Evolutionary conservation across 2,329 filamentous ascomycete species (phyloP), one percentile per base, ranked within the genome.

Genomic region (Xylariomycetidae sp.): DNA sequence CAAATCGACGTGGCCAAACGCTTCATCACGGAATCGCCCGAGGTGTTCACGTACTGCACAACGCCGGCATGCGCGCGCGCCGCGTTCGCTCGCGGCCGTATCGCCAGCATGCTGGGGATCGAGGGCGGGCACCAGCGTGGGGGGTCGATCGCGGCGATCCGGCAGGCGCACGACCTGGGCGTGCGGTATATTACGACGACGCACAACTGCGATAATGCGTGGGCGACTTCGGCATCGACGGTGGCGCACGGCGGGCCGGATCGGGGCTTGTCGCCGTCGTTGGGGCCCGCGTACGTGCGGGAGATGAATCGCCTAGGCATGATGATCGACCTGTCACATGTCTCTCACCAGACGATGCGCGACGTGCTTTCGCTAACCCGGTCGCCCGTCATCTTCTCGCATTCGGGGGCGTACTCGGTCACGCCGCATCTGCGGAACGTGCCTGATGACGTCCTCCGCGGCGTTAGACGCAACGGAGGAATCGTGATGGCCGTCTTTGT

Each of bases 401-500:
- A 59, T 28, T 56, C 53, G 4, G 47, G 48, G 2, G 49, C 49
- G 8, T 51, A 51, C 33, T 30, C 44, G 14, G 15, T 54, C 16
- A 43, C 45, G 19, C 32, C 50, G 6, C 56, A 63, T 38, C 45
- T 54, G 5, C 55, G 64, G 4, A 63, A 67, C 27, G 63, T 63
- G 1, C 62, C 63, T 2, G 63, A 67, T 31, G 59, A 62, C 31
- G 54, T 67, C 3, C 44, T 67, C 3, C 42, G 50, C 6, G 37
- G 40, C 3, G 41, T 67, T 1, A 56, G 53, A 17, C 37, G 47
- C 2, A 67, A 66, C 15, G 48, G 54, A 1, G 63, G 64, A 0
- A 51, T 67, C 6, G 47, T 66, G 8, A 67, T 66, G 63, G 51
- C 58, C 0, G 54, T 55, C 0, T 64, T 65, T 27, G n/a, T n/a